phyloP scores from a whole-genome alignment of 108 stramenopile species.

The Mayamaea pseudoterrestris region DNA sequence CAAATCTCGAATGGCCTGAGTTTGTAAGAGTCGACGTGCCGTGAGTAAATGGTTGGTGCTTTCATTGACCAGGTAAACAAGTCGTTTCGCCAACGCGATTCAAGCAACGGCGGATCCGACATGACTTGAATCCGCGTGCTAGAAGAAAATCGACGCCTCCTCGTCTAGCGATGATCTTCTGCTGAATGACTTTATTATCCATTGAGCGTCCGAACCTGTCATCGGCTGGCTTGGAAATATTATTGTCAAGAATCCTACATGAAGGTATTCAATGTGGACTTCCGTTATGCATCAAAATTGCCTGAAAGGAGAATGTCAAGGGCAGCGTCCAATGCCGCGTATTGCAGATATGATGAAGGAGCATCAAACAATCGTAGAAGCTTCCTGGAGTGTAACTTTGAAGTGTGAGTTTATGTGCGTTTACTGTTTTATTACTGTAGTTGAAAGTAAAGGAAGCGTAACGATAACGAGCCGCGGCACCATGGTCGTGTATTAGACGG shows the following conservation, averaged over 20 bases:
- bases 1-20: constrained; percentile 29
- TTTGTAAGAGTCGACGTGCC: constrained; percentile 28
- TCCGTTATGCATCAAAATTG: constrained; percentile 54
- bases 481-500: no score
- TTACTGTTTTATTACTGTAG: no score
- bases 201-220: constrained; percentile 57
- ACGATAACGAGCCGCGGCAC: no score
- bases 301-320: constrained; percentile 21
- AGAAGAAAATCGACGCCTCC: constrained; percentile 55
- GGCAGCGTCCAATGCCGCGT: constrained; percentile 27
- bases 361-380: no score
- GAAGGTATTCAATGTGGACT: constrained; percentile 42
- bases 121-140: constrained; percentile 52
- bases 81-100: constrained; percentile 5
- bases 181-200: constrained; percentile 34
- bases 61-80: constrained; percentile 31
- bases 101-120: constrained; percentile 4
- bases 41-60: constrained; percentile 16
- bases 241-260: constrained; percentile 66
- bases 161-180: constrained; percentile 31
- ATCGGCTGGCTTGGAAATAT: constrained; percentile 45
- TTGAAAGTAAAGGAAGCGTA: no score
- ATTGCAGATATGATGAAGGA: no score
- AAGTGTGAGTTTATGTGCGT: no score
- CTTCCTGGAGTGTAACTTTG: no score